Evolutionary conservation across 176 grass and related monocot species (phyloP).

Genomic region (Chrysopogon serrulatus): DNA sequence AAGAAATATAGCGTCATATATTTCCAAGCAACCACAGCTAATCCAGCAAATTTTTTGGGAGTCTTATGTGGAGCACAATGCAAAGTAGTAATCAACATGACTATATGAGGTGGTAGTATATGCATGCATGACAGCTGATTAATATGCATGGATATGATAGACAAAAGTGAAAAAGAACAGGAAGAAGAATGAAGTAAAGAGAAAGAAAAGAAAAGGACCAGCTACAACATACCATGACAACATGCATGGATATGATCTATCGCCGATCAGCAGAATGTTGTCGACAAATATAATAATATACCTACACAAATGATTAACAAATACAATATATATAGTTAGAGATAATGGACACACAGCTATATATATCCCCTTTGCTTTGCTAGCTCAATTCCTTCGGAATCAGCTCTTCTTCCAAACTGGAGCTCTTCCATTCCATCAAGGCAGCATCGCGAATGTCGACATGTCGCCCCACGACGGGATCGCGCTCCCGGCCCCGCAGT

Average conservation of each 20-base stretch:
- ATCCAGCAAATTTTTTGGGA: background rate
- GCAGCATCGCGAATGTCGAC: conserved; percentile 47
- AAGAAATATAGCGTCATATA: background rate
- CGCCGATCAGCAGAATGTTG: conserved; percentile 14
- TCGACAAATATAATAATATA: conserved; percentile 16
- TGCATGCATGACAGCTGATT: background rate
- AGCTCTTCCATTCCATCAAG: background rate
- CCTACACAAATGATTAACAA: background rate
- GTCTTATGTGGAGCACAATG: background rate
- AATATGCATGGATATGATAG: background rate
- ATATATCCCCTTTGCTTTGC: background rate
- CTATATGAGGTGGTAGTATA: background rate
- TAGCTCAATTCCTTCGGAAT: conserved; percentile 59
- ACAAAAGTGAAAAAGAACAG: conserved; percentile 5
- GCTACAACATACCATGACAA: conserved; percentile 3
- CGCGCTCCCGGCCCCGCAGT: conserved; percentile 4
- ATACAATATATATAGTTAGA: conserved; percentile 27
- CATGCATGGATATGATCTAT: conserved; percentile 7
- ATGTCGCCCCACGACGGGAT: conserved; percentile 47
- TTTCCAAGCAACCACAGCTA: background rate
- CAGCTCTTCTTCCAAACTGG: conserved; percentile 10
- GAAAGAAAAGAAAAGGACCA: background rate
- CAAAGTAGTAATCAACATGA: background rate
- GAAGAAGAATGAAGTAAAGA: conserved; percentile 7
- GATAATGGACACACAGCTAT: background rate